Conservation (phyloP, 768 basidiomycete species). For the Lactarius vividus region DNA sequence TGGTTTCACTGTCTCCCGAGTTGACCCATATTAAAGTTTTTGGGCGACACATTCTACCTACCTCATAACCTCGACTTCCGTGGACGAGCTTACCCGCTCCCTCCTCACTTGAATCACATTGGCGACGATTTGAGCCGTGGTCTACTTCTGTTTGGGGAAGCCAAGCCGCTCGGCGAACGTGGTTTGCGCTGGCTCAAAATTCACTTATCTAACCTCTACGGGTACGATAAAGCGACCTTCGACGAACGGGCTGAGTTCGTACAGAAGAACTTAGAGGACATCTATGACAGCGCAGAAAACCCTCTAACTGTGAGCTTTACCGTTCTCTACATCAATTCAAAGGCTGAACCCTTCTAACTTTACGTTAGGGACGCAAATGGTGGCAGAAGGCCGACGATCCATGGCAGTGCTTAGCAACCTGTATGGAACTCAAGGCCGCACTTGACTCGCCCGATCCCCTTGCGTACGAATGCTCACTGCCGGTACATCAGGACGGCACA, state of each 20-base stretch:
- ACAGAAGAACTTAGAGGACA: slow-evolving; percentile 65
- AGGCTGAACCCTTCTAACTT: slow-evolving; percentile 7
- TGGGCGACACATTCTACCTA: slow-evolving; percentile 84
- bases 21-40: slow-evolving; percentile 51
- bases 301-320: slow-evolving; percentile 62
- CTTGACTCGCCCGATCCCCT: slow-evolving; percentile 65
- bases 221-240: slow-evolving; percentile 93
- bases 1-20: neutral
- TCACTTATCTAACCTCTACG: slow-evolving; percentile 89
- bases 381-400: slow-evolving; percentile 93
- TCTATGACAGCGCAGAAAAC: slow-evolving; percentile 78
- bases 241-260: slow-evolving; percentile 87
- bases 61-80: slow-evolving; percentile 98
- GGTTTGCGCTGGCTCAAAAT: slow-evolving; percentile 96
- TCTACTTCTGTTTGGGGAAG: slow-evolving; percentile 77
- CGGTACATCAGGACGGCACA: slow-evolving; percentile 96
- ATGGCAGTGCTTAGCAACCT: slow-evolving; percentile 95
- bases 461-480: slow-evolving; percentile 63
- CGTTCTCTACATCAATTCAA: slow-evolving; percentile 9
- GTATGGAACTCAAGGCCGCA: slow-evolving; percentile 83
- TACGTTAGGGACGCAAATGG: slow-evolving; percentile 67
- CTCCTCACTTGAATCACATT: slow-evolving; percentile 92
- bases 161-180: slow-evolving; percentile 73
- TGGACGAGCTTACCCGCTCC: slow-evolving; percentile 94
- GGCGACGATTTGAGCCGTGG: slow-evolving; percentile 93